Evolutionary conservation across 345 rosid genomes (phyloP).

Genomic region (Gossypium turneri): DNA sequence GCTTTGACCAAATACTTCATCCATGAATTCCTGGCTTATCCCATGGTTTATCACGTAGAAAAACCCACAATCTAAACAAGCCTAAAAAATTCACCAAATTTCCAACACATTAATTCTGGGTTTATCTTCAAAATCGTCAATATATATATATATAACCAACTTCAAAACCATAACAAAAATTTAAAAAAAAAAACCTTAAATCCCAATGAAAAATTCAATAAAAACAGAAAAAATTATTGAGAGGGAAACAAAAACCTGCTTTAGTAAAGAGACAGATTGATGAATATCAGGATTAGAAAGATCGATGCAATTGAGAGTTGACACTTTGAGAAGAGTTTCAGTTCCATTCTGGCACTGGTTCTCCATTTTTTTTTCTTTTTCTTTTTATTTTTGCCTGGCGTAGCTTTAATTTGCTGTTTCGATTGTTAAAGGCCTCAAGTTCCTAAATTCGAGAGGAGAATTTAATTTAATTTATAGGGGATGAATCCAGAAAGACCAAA

Average conservation of each 20-base stretch:
- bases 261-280: conserved; percentile 44
- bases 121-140: not conserved
- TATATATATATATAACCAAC: not conserved
- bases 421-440: not conserved
- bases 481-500: not conserved
- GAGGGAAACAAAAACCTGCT: conserved; percentile 44
- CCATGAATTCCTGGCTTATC: conserved; percentile 57
- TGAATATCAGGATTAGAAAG: conserved; percentile 39
- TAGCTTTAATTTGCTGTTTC: not conserved
- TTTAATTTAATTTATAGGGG: not conserved
- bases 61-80: conserved; percentile 78
- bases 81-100: conserved; percentile 31
- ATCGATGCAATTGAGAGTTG: conserved; percentile 55
- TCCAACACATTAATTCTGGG: not conserved
- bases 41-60: conserved; percentile 84
- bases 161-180: not conserved
- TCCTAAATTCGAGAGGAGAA: not conserved
- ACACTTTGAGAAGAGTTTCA: conserved; percentile 22
- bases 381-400: not conserved
- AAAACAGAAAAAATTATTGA: not conserved
- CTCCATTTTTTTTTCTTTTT: not conserved
- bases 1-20: conserved; percentile 59
- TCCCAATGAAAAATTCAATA: not conserved
- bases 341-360: conserved; percentile 3
- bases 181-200: not conserved